Percentiles rank a stretch among this genome's conserved stretches.
phyloP scores from a whole-genome alignment of 306 rosid genomes.

The Prunus persica region Prunus_persica_NCBIv2 NC_034013.1:623501-624000 shows the following conservation, averaged over 20 bases:
- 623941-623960: too few relatives aligned
- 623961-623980: not conserved
- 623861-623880: not conserved
- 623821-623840: constrained; percentile 99
- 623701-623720: constrained; percentile 92
- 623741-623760: constrained; percentile 80
- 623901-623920: too few relatives aligned
- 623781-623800: constrained; percentile 95
- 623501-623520: too few relatives aligned
- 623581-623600: not conserved
- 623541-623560: not conserved
- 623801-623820: constrained; percentile 92
- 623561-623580: constrained; percentile 13
- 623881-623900: not conserved
- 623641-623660: constrained; percentile 55
- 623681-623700: constrained; percentile 93
- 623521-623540: too few relatives aligned
- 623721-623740: constrained; percentile 99
- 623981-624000: constrained; percentile 43
- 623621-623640: constrained; percentile 80
- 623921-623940: too few relatives aligned
- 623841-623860: constrained; percentile 29
- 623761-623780: constrained; percentile 82
- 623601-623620: constrained; percentile 71
- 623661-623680: constrained; percentile 70